Percentiles rank a stretch among this genome's conserved stretches.
Conservation (phyloP, 345 rosid species). For the Carallia brachiata region DNA sequence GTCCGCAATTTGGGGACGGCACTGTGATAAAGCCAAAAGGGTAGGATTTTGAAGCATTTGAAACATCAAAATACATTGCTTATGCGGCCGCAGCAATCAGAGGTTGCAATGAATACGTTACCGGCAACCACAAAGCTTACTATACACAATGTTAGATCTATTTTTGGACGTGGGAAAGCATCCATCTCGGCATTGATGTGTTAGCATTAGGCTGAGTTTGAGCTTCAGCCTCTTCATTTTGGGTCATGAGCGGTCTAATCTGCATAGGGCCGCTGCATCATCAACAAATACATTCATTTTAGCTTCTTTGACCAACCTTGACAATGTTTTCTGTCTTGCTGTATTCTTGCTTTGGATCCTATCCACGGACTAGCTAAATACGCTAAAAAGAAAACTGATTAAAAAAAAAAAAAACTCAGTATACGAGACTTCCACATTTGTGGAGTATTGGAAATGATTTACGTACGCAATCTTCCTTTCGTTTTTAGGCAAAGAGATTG, state of each 20-base stretch:
- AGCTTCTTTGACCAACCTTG: background rate
- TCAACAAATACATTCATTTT: background rate
- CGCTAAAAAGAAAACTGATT: no score
- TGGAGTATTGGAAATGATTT: no score
- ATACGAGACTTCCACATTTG: no score
- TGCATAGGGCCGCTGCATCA: constrained; percentile 33
- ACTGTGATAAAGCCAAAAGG: no score
- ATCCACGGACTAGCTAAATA: no score
- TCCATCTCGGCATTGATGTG: constrained; percentile 44
- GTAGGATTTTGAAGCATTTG: no score
- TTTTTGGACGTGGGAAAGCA: constrained; percentile 35
- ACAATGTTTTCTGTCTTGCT: background rate
- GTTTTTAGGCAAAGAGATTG: no score
- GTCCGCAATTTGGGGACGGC: no score
- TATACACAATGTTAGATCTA: constrained; percentile 5
- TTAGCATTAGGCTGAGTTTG: constrained; percentile 18
- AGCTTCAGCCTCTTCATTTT: constrained; percentile 22
- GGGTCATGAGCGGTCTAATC: constrained; percentile 8
- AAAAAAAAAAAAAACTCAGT: no score
- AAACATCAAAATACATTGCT: background rate
- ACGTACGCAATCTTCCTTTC: no score
- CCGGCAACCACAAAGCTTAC: background rate
- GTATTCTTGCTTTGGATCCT: no score
- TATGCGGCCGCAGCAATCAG: background rate
- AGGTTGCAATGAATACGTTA: background rate